Base-by-base conservation (phyloP, 1,284 basidiomycete genomes). In the Leccinum subspadiceum region DNA sequence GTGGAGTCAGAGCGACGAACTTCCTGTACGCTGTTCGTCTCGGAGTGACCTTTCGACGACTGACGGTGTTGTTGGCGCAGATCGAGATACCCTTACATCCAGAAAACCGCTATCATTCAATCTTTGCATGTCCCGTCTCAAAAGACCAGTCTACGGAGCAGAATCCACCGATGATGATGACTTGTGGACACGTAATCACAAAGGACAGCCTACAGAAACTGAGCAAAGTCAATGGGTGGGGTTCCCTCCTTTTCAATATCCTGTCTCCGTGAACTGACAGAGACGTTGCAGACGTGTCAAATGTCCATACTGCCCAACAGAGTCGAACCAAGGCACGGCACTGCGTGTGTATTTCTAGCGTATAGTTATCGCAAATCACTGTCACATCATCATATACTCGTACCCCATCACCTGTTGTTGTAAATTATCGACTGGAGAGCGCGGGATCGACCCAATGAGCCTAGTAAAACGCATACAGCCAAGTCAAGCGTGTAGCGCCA, bases 151-250 rank as follows among this genome's bases (percentile, higher is more conserved):
- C 94, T 12, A 96, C 93, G 1, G 91, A 95, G 56, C 73, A 82
- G 60, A 99, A 99, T 73, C 97, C 96, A 20, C 96, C 96, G 0
- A 97, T 97, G 93, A 96, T 98, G 92, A 88, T 99, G 80, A 77
- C 81, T 1, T 99, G 96, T 72, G 96, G 96, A 1, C 97, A 99
- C 75, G 94, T 96, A 39, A 87, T 98, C 54, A 89, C 92, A 2
- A 89, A 90, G 70, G 95, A 97, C 67, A 94, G 92, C 71, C 77
- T 97, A 66, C 83, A 85, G 62, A 92, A 94, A 71, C 78, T 98
- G 53, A 86, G 89, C 69, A 97, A 96, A 77, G 84, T 89, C 24
- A 86, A 85, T 68, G 90, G 91, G 95, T 96, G 68, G 70, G 31
- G 93, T 82, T 33, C 53, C 15, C 48, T 29, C 26, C 10, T 49